Evolutionary conservation across 179 eudicot species (phyloP).

Genomic region (Beta corolliflora): DNA sequence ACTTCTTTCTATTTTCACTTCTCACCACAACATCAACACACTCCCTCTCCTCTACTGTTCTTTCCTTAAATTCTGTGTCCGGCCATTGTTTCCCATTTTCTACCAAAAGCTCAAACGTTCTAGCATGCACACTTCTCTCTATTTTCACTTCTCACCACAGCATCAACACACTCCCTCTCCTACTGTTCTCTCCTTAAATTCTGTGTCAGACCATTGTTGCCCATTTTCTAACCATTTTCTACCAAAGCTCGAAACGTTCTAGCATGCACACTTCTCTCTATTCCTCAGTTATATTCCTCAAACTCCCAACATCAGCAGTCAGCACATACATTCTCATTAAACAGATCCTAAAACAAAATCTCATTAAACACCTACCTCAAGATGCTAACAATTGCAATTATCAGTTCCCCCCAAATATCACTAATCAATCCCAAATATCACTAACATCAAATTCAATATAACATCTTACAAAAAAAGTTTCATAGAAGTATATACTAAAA

Average conservation of each 20-base stretch:
- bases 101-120: neutral
- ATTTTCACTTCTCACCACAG: too few relatives aligned
- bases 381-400: neutral
- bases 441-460: neutral
- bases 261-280: neutral
- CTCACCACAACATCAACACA: too few relatives aligned
- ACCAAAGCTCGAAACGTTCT: too few relatives aligned
- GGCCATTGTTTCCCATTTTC: too few relatives aligned
- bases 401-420: neutral
- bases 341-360: neutral
- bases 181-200: too few relatives aligned
- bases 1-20: too few relatives aligned
- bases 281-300: neutral
- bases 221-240: too few relatives aligned
- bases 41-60: too few relatives aligned
- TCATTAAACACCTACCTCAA: neutral
- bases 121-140: too few relatives aligned
- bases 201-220: too few relatives aligned
- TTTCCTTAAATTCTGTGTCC: too few relatives aligned
- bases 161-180: too few relatives aligned
- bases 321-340: neutral
- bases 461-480: neutral
- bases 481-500: neutral
- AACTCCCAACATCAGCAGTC: neutral
- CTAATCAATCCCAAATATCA: neutral